Evolutionary conservation across 164 flowering plant genomes (phyloP).

Genomic region (Echeveria elegans): DNA sequence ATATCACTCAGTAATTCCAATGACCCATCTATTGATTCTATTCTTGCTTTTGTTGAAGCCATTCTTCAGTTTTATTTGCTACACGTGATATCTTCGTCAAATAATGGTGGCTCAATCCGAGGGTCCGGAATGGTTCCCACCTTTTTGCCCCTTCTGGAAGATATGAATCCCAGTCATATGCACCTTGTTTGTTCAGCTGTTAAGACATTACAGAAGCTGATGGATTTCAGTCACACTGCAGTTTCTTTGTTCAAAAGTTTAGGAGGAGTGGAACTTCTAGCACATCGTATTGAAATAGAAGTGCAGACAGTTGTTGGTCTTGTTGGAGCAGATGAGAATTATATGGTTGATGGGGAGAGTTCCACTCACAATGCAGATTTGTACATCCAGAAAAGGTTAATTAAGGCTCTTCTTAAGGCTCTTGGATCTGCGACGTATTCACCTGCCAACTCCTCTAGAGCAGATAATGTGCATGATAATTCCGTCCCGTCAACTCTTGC

Average conservation of each 20-base stretch:
- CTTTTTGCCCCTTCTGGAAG: constrained; percentile 87
- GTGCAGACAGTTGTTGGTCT: constrained; percentile 58
- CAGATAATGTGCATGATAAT: constrained; percentile 56
- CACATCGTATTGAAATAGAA: constrained; percentile 67
- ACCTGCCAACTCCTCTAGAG: constrained; percentile 57
- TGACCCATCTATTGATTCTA: constrained; percentile 80
- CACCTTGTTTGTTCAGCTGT: constrained; percentile 87
- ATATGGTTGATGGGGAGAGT: constrained; percentile 40
- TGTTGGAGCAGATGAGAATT: constrained; percentile 29
- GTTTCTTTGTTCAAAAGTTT: constrained; percentile 79
- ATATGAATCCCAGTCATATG: constrained; percentile 56
- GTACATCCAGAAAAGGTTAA: constrained; percentile 75
- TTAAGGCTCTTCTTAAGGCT: constrained; percentile 82
- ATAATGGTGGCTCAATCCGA: constrained; percentile 67
- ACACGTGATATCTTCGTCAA: constrained; percentile 90
- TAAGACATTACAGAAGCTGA: constrained; percentile 89
- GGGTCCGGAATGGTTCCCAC: constrained; percentile 98
- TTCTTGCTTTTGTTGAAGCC: constrained; percentile 85
- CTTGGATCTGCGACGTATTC: constrained; percentile 97
- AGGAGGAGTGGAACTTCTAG: constrained; percentile 89
- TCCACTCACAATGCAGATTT: constrained; percentile 35
- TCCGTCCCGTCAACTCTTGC: constrained; percentile 66
- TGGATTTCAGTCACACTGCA: constrained; percentile 96
- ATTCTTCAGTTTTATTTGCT: constrained; percentile 89
- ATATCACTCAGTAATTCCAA: constrained; percentile 53